These are phyloP conservation scores for Phylloporus sp. DNA, from an alignment of 1,284 basidiomycete species.

Conservation along the genomic window DNA sequence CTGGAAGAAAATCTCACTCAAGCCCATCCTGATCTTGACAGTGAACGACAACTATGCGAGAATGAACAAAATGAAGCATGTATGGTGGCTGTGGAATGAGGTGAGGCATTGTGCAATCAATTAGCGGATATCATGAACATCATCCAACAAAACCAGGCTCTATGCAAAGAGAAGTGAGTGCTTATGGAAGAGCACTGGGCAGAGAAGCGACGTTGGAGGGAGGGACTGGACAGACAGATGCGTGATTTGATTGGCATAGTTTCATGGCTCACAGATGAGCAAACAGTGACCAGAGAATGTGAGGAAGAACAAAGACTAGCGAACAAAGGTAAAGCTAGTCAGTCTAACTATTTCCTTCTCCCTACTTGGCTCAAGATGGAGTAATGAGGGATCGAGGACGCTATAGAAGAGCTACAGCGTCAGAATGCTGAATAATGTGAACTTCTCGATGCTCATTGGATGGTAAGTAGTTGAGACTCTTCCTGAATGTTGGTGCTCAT, in stretches of 20 bases:
- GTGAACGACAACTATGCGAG: slow-evolving; percentile 61
- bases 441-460: slow-evolving; percentile 57
- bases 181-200: slow-evolving; percentile 64
- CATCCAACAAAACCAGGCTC: slow-evolving; percentile 68
- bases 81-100: slow-evolving; percentile 62
- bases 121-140: slow-evolving; percentile 72
- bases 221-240: slow-evolving; percentile 60
- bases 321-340: slow-evolving; percentile 60
- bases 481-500: slow-evolving; percentile 15
- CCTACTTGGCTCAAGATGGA: slow-evolving; percentile 13
- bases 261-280: slow-evolving; percentile 59
- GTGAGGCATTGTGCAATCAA: slow-evolving; percentile 65
- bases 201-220: slow-evolving; percentile 59
- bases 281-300: slow-evolving; percentile 55
- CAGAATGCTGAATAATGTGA: slow-evolving; percentile 64
- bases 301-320: slow-evolving; percentile 59
- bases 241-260: slow-evolving; percentile 67
- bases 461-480: slow-evolving; percentile 45
- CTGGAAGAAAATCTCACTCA: slow-evolving; percentile 70
- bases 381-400: slow-evolving; percentile 55
- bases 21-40: slow-evolving; percentile 60
- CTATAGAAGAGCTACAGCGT: slow-evolving; percentile 59
- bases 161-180: slow-evolving; percentile 62
- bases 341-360: slow-evolving; percentile 23
- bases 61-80: slow-evolving; percentile 68